Base-by-base conservation (phyloP, 768 basidiomycete species). In the Boletus patriciae region DNA sequence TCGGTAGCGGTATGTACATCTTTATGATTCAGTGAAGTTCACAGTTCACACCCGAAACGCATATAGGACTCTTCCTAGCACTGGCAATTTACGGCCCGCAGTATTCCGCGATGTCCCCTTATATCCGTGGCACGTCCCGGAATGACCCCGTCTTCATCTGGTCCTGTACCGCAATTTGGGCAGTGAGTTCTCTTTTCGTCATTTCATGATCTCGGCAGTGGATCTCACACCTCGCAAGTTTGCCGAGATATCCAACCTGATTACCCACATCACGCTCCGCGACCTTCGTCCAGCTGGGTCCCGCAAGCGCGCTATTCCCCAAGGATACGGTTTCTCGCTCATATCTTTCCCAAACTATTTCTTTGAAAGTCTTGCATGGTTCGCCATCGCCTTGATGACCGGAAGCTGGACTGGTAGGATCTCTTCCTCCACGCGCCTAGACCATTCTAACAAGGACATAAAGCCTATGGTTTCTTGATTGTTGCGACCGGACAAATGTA, bases 341-440 rank as follows among this genome's bases (percentile, higher is more conserved):
- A 81, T 95, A 40, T 89, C 92, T 7, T 90, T 83, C 77, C 93
- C 96, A 16, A 98, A 99, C 73, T 99, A 99, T 76, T 86, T 91
- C 69, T 98, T 95, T 66, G 97, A 99, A 74, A 80, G 76, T 9
- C 57, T 96, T 25, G 87, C 76, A 0, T 97, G 96, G 92, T 66
- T 78, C 5, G 76, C 80, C 16, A 78, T 97, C 48, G 80, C 80
- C 23, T 77, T 78, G 21, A 86, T 98, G 85, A 94, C 94, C 3
- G 83, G 86, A 31, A 90, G 87, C 65, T 76, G 82, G 62, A 83
- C 82, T 42, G 83, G 93, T 92, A 66, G 49, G 88, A 78, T 43
- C 21, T 21, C 38, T 44, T 36, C 34, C 34, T 52, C 23, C 31
- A 21, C 18, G n/a, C 16, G 45, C 33, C 10, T 12, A 18, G 25